Evolutionary conservation across 257 asterid species (phyloP).

Genomic region (Petunia axillaris): DNA sequence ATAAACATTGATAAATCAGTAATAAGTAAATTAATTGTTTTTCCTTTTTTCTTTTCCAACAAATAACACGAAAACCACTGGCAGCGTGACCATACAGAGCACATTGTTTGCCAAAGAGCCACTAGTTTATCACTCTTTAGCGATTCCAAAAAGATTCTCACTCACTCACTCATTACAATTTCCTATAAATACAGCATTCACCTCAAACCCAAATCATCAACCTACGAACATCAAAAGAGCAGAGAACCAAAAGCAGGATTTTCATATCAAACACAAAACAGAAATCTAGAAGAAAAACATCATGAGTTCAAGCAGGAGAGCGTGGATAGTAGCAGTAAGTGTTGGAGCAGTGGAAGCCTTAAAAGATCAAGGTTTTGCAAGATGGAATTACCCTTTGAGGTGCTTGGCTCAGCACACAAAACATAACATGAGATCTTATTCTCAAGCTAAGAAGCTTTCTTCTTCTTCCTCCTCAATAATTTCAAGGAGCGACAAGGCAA

Average conservation of each 20-base stretch:
- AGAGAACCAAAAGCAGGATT: not conserved
- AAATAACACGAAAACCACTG: too few species aligned
- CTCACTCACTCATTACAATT: too few species aligned
- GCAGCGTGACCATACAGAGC: too few species aligned
- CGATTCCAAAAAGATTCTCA: too few species aligned
- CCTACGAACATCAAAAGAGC: not conserved
- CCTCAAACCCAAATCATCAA: not conserved
- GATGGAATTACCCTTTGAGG: slow-evolving; percentile 32
- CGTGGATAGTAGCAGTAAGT: slow-evolving; percentile 36
- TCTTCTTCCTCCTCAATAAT: slow-evolving; percentile 18
- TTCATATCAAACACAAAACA: not conserved
- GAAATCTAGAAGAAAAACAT: not conserved
- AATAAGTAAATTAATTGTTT: not conserved
- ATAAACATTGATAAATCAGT: not conserved
- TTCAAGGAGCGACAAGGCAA: not conserved
- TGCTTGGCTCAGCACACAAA: slow-evolving; percentile 22
- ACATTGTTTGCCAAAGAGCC: too few species aligned
- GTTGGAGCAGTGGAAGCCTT: slow-evolving; percentile 32
- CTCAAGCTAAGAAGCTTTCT: slow-evolving; percentile 28
- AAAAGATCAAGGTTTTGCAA: slow-evolving; percentile 34
- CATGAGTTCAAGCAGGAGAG: slow-evolving; percentile 36
- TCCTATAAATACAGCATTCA: not conserved
- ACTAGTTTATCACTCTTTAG: too few species aligned
- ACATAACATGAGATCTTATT: slow-evolving; percentile 16
- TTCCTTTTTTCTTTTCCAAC: too few species aligned